phyloP scores from a whole-genome alignment of 805 yeast genomes.

The Saccharomycodes ludwigii region DNA sequence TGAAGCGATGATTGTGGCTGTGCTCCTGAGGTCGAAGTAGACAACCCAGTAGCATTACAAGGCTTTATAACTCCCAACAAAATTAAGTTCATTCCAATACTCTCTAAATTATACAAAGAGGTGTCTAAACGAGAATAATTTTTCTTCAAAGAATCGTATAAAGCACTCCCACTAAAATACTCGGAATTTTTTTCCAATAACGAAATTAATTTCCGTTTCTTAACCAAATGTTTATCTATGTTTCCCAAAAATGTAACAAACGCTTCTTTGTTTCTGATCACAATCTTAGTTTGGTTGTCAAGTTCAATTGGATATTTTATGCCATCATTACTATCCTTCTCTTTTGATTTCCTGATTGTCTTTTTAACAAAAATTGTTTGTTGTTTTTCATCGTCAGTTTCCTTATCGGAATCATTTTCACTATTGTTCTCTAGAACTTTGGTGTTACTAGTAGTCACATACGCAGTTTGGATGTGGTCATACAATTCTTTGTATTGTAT shows the following conservation, averaged over 20 bases:
- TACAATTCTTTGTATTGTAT: neutral
- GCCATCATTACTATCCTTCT: too few species aligned
- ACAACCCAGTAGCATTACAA: too few species aligned
- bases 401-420: conserved; percentile 11
- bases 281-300: conserved; percentile 9
- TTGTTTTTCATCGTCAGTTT: conserved; percentile 9
- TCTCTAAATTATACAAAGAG: conserved; percentile 20
- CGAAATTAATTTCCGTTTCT: conserved; percentile 2
- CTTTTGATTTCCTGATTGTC: too few species aligned
- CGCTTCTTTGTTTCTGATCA: too few species aligned
- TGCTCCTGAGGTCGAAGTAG: too few species aligned
- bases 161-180: conserved; percentile 19
- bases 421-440: neutral
- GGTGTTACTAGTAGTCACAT: conserved; percentile 1
- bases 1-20: too few species aligned
- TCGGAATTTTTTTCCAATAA: conserved; percentile 16
- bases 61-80: conserved; percentile 14
- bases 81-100: conserved; percentile 22
- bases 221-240: conserved; percentile 8
- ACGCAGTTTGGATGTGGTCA: neutral
- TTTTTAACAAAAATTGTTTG: conserved; percentile 8
- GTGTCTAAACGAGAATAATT: conserved; percentile 15
- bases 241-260: conserved; percentile 19
- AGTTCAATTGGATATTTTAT: too few species aligned
- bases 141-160: conserved; percentile 15